Evolutionary conservation across 192 early-diverging fungal genomes (phyloP).

Genomic region (Piromyces finnis): DNA sequence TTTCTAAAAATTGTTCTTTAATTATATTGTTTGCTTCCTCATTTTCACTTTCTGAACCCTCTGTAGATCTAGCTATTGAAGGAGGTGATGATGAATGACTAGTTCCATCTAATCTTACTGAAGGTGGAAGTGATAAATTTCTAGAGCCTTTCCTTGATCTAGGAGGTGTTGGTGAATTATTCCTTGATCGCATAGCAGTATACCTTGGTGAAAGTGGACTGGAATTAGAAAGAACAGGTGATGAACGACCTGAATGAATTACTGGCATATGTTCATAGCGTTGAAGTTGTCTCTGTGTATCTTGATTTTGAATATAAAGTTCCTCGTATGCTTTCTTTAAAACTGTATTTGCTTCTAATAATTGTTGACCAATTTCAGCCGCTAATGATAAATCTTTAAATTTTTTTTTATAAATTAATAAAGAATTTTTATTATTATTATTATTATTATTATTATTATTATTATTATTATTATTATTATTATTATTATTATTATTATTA

Average conservation of each 20-base stretch:
- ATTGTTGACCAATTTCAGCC: conserved; percentile 10
- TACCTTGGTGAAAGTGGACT: neutral
- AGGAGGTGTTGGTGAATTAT: neutral
- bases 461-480: too few relatives aligned
- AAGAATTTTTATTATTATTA: too few relatives aligned
- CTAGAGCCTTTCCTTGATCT: neutral
- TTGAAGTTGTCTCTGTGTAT: neutral
- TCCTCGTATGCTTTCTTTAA: conserved; percentile 3
- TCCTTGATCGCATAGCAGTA: neutral
- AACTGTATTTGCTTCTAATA: conserved; percentile 5
- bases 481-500: too few relatives aligned
- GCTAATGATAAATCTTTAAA: conserved; percentile 7
- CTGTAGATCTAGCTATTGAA: neutral
- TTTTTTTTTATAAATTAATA: too few relatives aligned
- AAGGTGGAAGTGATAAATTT: neutral
- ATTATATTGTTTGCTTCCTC: neutral
- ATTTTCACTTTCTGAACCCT: neutral
- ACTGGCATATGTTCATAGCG: neutral
- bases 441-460: too few relatives aligned
- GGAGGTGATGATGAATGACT: neutral
- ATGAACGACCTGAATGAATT: neutral
- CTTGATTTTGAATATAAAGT: neutral
- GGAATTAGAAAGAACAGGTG: neutral
- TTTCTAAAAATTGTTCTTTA: neutral
- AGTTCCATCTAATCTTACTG: neutral